Percentiles rank a stretch among this genome's conserved stretches.
These are phyloP conservation scores for Vanrija humicola DNA, from an alignment of 1,284 basidiomycete species.

Conservation along the genomic window DNA sequence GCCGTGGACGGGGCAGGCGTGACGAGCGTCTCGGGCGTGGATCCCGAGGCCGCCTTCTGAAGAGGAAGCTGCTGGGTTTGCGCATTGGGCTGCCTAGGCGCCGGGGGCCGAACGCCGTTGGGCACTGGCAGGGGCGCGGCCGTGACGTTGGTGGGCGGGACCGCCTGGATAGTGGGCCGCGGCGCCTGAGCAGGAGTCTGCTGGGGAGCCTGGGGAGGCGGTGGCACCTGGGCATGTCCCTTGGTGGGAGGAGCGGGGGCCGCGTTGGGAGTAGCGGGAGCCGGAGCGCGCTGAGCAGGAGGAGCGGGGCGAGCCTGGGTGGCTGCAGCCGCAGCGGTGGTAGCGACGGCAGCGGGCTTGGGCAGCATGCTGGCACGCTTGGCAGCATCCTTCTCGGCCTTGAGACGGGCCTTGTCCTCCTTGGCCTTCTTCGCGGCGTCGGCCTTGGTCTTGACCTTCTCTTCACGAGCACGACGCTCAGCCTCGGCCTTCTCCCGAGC, in stretches of 20 bases:
- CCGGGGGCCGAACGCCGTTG: no score
- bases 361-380: neutral
- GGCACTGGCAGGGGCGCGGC: no score
- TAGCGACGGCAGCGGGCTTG: neutral
- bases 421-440: conserved; percentile 15
- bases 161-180: neutral
- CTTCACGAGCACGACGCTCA: conserved; percentile 7
- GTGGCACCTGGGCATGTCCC: neutral
- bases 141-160: neutral
- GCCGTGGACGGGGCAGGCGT: neutral
- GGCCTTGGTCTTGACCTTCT: conserved; percentile 20
- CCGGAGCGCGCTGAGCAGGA: neutral
- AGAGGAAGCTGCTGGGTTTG: no score
- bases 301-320: neutral
- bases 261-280: neutral
- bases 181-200: neutral
- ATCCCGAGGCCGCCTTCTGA: no score
- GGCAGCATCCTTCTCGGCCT: conserved; percentile 12
- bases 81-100: no score
- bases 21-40: no score
- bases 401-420: conserved; percentile 18
- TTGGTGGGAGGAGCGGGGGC: neutral
- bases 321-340: neutral
- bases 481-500: conserved; percentile 11
- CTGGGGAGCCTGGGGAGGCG: neutral